Evolutionary conservation across 2,329 filamentous ascomycete species (phyloP).

Genomic region (Fusarium succisae): DNA sequence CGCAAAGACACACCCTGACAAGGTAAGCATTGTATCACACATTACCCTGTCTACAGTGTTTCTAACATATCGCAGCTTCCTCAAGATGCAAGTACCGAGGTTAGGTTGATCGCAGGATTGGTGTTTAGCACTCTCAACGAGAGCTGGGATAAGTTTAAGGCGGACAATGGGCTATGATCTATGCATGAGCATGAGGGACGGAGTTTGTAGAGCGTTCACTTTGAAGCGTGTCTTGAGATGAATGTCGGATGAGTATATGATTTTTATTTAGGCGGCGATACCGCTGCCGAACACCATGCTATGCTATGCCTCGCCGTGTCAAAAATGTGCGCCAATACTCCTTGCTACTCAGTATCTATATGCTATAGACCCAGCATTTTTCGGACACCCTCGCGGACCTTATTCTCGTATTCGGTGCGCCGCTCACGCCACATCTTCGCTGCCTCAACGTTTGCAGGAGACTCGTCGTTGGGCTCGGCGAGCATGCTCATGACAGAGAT

Average conservation of each 20-base stretch:
- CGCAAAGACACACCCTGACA: slow-evolving; percentile 97
- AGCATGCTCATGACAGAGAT: slow-evolving; percentile 99
- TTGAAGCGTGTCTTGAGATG: slow-evolving; percentile 31
- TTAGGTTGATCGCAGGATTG: slow-evolving; percentile 70
- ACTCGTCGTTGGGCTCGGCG: slow-evolving; percentile 95
- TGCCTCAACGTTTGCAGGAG: slow-evolving; percentile 93
- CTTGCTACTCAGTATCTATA: slow-evolving; percentile 1
- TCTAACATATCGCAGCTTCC: slow-evolving; percentile 59
- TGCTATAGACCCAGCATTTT: slow-evolving; percentile 76
- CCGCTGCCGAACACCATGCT: slow-evolving; percentile 43
- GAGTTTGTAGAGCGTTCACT: slow-evolving; percentile 42
- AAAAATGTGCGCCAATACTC: slow-evolving; percentile 40
- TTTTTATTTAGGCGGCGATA: slow-evolving; percentile 34
- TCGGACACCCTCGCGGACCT: slow-evolving; percentile 84
- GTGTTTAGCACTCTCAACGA: slow-evolving; percentile 77
- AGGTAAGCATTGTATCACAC: slow-evolving; percentile 68
- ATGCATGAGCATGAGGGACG: slow-evolving; percentile 29
- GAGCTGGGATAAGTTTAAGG: slow-evolving; percentile 78
- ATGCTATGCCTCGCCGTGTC: slow-evolving; percentile 26
- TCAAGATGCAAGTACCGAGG: slow-evolving; percentile 71
- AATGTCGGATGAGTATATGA: slow-evolving; percentile 34
- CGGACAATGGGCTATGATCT: slow-evolving; percentile 69
- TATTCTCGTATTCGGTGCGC: slow-evolving; percentile 83
- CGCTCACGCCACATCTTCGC: slow-evolving; percentile 95
- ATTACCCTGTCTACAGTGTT: not conserved